Percentiles rank a stretch among this genome's conserved stretches.
These are phyloP conservation scores for Vitis rupestris DNA, from an alignment of 164 flowering plant genomes.

Conservation along the genomic window DNA sequence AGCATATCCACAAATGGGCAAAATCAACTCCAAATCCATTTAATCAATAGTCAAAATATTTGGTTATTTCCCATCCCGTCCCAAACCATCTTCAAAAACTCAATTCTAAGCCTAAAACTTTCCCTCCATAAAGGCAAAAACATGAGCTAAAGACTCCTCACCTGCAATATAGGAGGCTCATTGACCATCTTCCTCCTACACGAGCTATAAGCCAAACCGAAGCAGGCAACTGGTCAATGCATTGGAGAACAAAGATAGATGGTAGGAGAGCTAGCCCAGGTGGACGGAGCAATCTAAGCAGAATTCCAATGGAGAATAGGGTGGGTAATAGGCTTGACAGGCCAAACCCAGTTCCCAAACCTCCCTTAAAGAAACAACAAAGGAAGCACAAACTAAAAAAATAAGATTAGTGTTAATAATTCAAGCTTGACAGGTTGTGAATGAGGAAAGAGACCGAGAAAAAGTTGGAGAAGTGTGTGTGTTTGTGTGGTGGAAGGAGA, in stretches of 20 bases:
- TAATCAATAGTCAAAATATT: no score
- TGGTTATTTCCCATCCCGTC: no score
- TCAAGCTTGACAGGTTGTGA: slow-evolving; percentile 60
- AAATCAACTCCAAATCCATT: no score
- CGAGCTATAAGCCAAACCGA: neutral
- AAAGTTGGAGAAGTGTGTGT: slow-evolving; percentile 27
- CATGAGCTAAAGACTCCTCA: slow-evolving; percentile 4
- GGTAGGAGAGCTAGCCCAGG: slow-evolving; percentile 6
- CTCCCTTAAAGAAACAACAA: slow-evolving; percentile 38
- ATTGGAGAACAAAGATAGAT: slow-evolving; percentile 5
- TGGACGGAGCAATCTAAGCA: slow-evolving; percentile 36
- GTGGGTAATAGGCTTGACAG: slow-evolving; percentile 18
- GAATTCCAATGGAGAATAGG: slow-evolving; percentile 16
- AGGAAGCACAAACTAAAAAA: slow-evolving; percentile 8
- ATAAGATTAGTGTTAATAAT: slow-evolving; percentile 24
- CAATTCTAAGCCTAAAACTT: no score
- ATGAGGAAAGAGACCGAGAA: slow-evolving; percentile 17
- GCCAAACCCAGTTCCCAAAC: slow-evolving; percentile 14
- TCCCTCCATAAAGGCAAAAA: no score
- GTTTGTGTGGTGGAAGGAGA: slow-evolving; percentile 4
- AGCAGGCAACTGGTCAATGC: neutral
- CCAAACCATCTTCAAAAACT: slow-evolving; percentile 1
- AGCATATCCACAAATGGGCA: no score
- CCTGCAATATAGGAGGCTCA: slow-evolving; percentile 34
- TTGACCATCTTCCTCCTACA: slow-evolving; percentile 28